Conservation (phyloP, 2,329 filamentous ascomycete genomes). For the Geoglossum cookeanum region DNA sequence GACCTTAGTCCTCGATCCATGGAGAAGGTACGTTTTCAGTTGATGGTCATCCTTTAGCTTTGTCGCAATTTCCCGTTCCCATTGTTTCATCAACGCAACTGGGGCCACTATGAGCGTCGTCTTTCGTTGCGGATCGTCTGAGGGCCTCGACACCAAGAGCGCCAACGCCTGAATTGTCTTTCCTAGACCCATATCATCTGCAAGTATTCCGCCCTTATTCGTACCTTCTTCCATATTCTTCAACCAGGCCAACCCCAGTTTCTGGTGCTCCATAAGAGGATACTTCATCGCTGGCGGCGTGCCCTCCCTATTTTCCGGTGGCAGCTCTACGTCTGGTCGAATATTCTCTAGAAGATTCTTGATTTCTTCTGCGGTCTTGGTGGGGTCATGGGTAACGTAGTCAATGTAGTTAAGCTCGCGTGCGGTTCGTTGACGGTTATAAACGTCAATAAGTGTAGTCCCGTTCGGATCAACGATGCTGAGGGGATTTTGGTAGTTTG, state of each 20-base stretch:
- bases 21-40: constrained; percentile 49
- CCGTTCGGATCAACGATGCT: background rate
- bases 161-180: constrained; percentile 72
- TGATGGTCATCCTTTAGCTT: constrained; percentile 42
- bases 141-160: constrained; percentile 50
- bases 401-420: background rate
- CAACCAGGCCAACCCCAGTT: constrained; percentile 59
- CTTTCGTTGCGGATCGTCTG: constrained; percentile 36
- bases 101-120: constrained; percentile 73
- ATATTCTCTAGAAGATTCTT: constrained; percentile 54
- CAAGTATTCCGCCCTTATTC: constrained; percentile 58
- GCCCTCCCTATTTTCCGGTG: constrained; percentile 40
- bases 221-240: constrained; percentile 50
- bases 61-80: constrained; percentile 58
- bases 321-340: constrained; percentile 47
- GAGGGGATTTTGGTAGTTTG: background rate
- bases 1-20: constrained; percentile 39
- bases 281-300: constrained; percentile 51
- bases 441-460: background rate
- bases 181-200: constrained; percentile 68
- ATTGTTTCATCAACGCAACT: constrained; percentile 63
- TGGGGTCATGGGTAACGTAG: constrained; percentile 22
- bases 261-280: constrained; percentile 63
- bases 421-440: background rate
- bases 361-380: constrained; percentile 44